Evolutionary conservation across 2,329 filamentous ascomycete species (phyloP).

Genomic region (Hymenoscyphus linearis): DNA sequence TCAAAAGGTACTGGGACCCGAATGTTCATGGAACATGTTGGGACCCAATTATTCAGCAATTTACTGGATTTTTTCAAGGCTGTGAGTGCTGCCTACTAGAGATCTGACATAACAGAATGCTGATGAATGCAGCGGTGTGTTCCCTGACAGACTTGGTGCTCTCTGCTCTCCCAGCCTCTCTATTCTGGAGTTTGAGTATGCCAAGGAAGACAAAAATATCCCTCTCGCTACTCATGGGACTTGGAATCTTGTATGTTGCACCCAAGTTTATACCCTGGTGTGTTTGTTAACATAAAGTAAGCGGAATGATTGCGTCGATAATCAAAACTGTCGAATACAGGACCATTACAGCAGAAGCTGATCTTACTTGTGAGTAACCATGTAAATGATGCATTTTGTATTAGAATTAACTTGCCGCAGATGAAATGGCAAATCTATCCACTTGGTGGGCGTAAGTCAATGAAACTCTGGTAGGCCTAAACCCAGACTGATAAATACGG

Average conservation of each 20-base stretch:
- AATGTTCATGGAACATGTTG: background rate
- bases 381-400: background rate
- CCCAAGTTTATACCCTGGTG: background rate
- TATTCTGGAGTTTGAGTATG: background rate
- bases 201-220: background rate
- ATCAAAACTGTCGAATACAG: background rate
- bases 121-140: background rate
- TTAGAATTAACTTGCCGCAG: background rate
- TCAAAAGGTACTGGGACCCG: background rate
- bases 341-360: background rate
- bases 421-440: background rate
- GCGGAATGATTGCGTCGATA: background rate
- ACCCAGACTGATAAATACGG: too few relatives aligned
- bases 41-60: background rate
- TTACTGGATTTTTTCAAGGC: slow-evolving; percentile 3
- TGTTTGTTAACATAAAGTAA: background rate
- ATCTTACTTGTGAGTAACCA: background rate
- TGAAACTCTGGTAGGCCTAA: too few relatives aligned
- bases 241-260: background rate
- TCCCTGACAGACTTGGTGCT: background rate
- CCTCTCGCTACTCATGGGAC: background rate
- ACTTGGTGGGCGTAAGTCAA: background rate
- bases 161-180: background rate
- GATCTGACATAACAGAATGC: background rate
- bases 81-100: background rate